These are phyloP conservation scores for Phytophthora hybrid DNA, from an alignment of 352 stramenopile genomes.

Conservation along the genomic window DNA sequence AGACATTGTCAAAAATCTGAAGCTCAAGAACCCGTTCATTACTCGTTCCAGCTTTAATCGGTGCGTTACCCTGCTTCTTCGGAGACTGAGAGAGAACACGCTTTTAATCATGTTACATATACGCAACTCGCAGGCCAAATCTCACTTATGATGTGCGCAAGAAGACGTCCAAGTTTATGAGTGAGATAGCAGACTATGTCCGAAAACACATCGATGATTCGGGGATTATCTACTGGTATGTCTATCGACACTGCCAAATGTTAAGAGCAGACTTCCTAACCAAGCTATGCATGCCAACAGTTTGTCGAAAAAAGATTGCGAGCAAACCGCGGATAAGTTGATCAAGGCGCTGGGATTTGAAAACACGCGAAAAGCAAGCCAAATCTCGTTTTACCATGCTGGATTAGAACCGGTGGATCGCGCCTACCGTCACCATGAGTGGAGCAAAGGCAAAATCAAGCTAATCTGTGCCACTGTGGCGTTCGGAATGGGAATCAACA, in stretches of 20 bases:
- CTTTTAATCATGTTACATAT: constrained; percentile 15
- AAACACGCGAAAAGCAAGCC: constrained; percentile 64
- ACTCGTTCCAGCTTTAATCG: constrained; percentile 89
- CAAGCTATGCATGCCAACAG: constrained; percentile 35
- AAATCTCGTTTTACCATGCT: constrained; percentile 89
- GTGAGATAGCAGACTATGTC: constrained; percentile 82
- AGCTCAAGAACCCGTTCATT: constrained; percentile 77
- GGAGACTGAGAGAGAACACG: background rate
- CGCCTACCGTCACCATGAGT: constrained; percentile 83
- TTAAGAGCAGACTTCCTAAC: background rate
- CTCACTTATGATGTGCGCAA: constrained; percentile 87
- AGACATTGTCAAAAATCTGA: constrained; percentile 86
- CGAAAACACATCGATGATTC: constrained; percentile 86
- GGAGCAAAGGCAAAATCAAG: constrained; percentile 92
- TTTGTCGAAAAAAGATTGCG: constrained; percentile 90
- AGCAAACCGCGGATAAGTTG: constrained; percentile 82
- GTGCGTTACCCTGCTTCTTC: constrained; percentile 35
- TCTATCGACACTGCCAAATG: background rate
- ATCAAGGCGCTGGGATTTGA: constrained; percentile 84
- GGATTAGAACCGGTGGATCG: constrained; percentile 80
- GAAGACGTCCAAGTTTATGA: constrained; percentile 84
- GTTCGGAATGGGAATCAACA: constrained; percentile 93
- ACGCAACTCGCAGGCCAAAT: constrained; percentile 60
- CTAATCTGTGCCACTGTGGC: constrained; percentile 89
- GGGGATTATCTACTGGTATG: constrained; percentile 91